Conservation (phyloP, 1,284 basidiomycete species). For the Heterobasidion irregulare region DNA sequence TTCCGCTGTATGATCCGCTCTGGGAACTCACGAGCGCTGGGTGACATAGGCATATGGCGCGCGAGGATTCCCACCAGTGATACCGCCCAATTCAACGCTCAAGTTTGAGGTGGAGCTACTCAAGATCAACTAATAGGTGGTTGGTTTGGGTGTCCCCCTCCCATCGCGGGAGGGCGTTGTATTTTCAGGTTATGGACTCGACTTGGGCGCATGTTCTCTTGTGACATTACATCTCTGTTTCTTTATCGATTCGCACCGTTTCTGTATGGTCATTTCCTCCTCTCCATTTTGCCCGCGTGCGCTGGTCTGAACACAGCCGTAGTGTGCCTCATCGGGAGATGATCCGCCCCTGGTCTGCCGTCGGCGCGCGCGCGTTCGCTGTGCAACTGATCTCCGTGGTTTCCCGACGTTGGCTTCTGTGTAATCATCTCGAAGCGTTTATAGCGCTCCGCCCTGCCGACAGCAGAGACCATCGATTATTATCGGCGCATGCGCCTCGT, state of each 20-base stretch:
- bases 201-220: slow-evolving; percentile 6
- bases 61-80: slow-evolving; percentile 73
- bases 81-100: slow-evolving; percentile 72
- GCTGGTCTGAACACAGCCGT: not conserved
- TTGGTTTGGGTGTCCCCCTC: slow-evolving; percentile 4
- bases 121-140: slow-evolving; percentile 43
- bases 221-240: slow-evolving; percentile 1
- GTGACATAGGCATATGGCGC: slow-evolving; percentile 52
- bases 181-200: slow-evolving; percentile 7
- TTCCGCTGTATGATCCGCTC: not conserved
- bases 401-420: no score
- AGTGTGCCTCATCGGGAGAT: not conserved
- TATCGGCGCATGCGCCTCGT: no score
- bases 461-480: no score
- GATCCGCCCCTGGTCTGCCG: no score
- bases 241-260: slow-evolving; percentile 7
- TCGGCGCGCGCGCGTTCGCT: no score
- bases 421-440: no score
- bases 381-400: no score
- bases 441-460: no score
- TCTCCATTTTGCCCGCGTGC: slow-evolving; percentile 1
- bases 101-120: slow-evolving; percentile 78
- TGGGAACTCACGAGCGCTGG: no score
- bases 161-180: not conserved
- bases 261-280: slow-evolving; percentile 4